These are phyloP conservation scores for Ogataea hybrid DNA, from an alignment of 1,139 yeast genomes.

Conservation along the genomic window DNA sequence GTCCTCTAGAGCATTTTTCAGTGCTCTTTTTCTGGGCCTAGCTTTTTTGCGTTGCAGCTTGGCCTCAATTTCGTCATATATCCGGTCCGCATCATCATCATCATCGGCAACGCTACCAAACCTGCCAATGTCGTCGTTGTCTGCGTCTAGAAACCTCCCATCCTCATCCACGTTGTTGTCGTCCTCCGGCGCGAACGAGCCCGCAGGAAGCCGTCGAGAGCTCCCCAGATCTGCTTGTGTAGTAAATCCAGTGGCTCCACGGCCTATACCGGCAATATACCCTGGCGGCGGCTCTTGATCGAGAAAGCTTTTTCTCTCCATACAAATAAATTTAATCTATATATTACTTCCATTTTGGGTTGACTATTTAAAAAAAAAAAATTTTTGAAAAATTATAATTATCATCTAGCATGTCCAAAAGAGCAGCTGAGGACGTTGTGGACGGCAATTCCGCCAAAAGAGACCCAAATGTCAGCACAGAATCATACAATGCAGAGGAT, in stretches of 20 bases:
- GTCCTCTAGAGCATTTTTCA: slow-evolving; percentile 13
- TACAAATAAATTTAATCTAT: slow-evolving; percentile 19
- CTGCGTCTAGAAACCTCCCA: slow-evolving; percentile 38
- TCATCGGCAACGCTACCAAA: slow-evolving; percentile 38
- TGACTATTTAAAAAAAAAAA: slow-evolving; percentile 1
- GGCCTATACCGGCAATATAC: slow-evolving; percentile 87
- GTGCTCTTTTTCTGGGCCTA: slow-evolving; percentile 19
- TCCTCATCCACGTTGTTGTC: slow-evolving; percentile 36
- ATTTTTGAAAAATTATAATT: slow-evolving; percentile 3
- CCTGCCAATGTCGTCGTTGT: slow-evolving; percentile 38
- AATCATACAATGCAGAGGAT: slow-evolving; percentile 27
- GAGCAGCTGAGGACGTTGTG: slow-evolving; percentile 39
- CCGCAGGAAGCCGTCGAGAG: slow-evolving; percentile 40
- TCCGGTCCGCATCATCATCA: slow-evolving; percentile 76
- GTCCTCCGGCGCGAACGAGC: slow-evolving; percentile 33
- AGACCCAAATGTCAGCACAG: slow-evolving; percentile 29
- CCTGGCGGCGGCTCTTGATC: slow-evolving; percentile 90
- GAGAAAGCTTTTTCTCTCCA: slow-evolving; percentile 61
- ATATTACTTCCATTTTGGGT: slow-evolving; percentile 6
- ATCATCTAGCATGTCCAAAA: slow-evolving; percentile 53
- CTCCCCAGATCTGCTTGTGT: slow-evolving; percentile 77
- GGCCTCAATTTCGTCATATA: slow-evolving; percentile 65
- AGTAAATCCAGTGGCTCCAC: slow-evolving; percentile 94
- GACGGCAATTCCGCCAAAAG: slow-evolving; percentile 30
- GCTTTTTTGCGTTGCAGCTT: slow-evolving; percentile 35